These are phyloP conservation scores for Backusella circina DNA, from an alignment of 192 early-diverging fungal species.

Conservation along the genomic window DNA sequence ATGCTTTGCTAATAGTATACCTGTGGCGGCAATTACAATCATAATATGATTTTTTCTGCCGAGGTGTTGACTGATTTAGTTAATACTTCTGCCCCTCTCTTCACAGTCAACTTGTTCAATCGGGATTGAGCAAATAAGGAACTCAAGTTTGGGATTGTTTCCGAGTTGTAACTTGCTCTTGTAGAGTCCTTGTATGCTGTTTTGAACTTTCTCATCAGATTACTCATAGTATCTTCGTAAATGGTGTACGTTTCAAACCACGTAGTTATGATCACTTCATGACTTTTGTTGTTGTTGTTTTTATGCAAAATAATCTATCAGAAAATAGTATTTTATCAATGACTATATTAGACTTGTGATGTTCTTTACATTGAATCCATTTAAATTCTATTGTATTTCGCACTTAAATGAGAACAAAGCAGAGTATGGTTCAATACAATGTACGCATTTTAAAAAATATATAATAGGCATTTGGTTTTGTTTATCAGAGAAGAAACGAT, in stretches of 20 bases:
- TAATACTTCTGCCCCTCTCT: neutral
- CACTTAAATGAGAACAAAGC: no score
- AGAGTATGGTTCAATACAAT: no score
- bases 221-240: neutral
- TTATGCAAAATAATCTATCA: no score
- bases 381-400: no score
- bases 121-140: neutral
- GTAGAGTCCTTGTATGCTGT: neutral
- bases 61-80: neutral
- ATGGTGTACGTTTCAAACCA: neutral
- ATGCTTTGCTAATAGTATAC: slow-evolving; percentile 6
- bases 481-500: no score
- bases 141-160: neutral
- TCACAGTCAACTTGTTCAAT: neutral
- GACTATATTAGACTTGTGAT: no score
- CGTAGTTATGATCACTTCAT: neutral
- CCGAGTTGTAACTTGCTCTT: neutral
- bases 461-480: no score
- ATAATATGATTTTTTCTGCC: neutral
- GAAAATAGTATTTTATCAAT: no score
- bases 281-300: neutral
- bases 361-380: no score
- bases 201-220: no score
- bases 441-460: no score
- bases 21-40: neutral